Conservation (phyloP, 352 stramenopile species). For the Globisporangium echinulatum region DNA sequence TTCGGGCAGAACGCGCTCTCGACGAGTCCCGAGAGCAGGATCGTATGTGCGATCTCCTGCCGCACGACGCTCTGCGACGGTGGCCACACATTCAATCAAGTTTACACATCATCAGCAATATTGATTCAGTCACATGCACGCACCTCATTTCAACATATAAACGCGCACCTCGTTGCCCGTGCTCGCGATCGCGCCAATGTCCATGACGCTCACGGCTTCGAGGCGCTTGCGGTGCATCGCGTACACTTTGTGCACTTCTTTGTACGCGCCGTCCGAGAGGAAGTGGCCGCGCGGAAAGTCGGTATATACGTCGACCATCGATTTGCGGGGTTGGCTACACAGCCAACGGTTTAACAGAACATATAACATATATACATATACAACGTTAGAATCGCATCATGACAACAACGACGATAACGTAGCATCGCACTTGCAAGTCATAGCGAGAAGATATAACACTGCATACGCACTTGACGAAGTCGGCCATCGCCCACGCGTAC, state of each 20-base stretch:
- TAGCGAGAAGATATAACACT: background rate
- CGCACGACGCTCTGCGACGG: constrained; percentile 68
- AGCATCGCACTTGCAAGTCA: too few species aligned
- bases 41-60: constrained; percentile 92
- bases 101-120: too few species aligned
- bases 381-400: background rate
- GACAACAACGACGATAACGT: background rate
- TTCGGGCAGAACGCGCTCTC: constrained; percentile 89
- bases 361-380: background rate
- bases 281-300: constrained; percentile 65
- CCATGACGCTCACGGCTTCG: constrained; percentile 88
- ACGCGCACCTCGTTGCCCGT: constrained; percentile 80
- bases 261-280: constrained; percentile 80
- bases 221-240: constrained; percentile 43
- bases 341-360: background rate
- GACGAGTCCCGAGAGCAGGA: constrained; percentile 88
- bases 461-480: constrained; percentile 40
- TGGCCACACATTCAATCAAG: background rate
- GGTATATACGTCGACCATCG: constrained; percentile 40
- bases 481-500: constrained; percentile 43
- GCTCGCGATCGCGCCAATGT: constrained; percentile 85
- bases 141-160: too few species aligned
- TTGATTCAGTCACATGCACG: too few species aligned
- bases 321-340: constrained; percentile 15
- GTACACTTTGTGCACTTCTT: constrained; percentile 86